These are phyloP conservation scores for Kewa caespitosa DNA, from an alignment of 179 eudicot genomes.

Conservation along the genomic window DNA sequence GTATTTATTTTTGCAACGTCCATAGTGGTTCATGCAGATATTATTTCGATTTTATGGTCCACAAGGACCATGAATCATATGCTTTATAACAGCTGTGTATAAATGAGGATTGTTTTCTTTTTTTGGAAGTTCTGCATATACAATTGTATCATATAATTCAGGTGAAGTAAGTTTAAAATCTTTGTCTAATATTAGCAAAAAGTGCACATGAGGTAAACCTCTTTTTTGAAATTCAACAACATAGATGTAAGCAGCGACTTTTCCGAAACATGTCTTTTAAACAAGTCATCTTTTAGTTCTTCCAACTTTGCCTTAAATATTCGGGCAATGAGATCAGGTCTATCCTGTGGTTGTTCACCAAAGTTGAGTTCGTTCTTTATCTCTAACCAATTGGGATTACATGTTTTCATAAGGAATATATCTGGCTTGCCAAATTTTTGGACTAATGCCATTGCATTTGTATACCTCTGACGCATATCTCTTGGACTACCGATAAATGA, in stretches of 20 bases:
- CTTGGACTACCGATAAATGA: not conserved
- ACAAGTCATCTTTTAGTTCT: not conserved
- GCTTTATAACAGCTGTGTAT: not conserved
- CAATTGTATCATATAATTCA: not conserved
- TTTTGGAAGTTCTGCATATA: not conserved
- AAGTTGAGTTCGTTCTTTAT: not conserved
- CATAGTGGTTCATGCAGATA: not conserved
- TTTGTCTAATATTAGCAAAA: too few species aligned
- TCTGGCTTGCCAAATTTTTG: not conserved
- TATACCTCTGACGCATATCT: not conserved
- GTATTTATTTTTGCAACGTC: not conserved
- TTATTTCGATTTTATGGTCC: not conserved
- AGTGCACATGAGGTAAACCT: not conserved
- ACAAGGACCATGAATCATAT: conserved; percentile 1
- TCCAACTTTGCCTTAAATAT: not conserved
- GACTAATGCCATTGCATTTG: not conserved
- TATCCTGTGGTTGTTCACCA: not conserved
- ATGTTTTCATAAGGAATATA: not conserved
- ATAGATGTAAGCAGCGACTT: not conserved
- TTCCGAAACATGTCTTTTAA: not conserved
- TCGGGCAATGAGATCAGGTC: not conserved
- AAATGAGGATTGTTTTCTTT: not conserved
- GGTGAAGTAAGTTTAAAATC: not conserved
- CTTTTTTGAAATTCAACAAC: not conserved
- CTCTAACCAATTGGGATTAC: not conserved